phyloP scores from a whole-genome alignment of 768 basidiomycete species.

The Mycena belliarum region DNA sequence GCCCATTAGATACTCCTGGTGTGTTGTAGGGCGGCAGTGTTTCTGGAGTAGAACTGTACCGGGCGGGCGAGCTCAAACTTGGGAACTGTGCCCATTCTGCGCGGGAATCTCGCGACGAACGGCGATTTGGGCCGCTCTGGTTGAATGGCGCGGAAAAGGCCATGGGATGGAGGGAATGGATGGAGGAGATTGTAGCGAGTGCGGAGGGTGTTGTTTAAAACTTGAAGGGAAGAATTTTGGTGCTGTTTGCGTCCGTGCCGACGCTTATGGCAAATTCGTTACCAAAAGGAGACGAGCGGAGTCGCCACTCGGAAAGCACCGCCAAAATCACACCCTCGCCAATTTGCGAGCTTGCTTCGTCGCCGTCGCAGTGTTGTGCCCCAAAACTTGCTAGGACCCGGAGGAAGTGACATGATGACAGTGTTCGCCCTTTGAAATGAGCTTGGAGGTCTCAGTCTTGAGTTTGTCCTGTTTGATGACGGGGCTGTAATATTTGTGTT shows the following conservation, averaged over 20 bases:
- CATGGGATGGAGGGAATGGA: no score
- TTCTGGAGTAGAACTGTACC: neutral
- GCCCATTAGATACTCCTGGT: neutral
- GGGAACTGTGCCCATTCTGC: neutral
- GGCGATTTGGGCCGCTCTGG: neutral
- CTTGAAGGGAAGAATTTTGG: neutral
- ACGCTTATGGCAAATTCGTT: constrained; percentile 5
- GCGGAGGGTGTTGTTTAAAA: neutral
- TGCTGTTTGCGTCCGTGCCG: neutral
- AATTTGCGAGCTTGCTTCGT: no score
- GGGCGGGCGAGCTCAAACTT: neutral
- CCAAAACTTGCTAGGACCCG: no score
- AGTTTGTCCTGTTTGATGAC: no score
- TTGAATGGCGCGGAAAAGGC: neutral
- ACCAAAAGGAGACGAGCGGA: neutral
- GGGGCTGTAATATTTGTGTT: no score
- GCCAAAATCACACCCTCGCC: no score
- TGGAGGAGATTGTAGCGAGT: no score
- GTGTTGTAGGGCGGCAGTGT: constrained; percentile 1
- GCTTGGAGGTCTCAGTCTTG: no score
- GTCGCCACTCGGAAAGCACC: neutral
- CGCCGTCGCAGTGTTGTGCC: no score
- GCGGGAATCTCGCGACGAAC: neutral
- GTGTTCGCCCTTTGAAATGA: no score
- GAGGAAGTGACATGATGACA: no score